Base-by-base conservation (phyloP, 306 rosid species). In the Ormosia emarginata region DNA sequence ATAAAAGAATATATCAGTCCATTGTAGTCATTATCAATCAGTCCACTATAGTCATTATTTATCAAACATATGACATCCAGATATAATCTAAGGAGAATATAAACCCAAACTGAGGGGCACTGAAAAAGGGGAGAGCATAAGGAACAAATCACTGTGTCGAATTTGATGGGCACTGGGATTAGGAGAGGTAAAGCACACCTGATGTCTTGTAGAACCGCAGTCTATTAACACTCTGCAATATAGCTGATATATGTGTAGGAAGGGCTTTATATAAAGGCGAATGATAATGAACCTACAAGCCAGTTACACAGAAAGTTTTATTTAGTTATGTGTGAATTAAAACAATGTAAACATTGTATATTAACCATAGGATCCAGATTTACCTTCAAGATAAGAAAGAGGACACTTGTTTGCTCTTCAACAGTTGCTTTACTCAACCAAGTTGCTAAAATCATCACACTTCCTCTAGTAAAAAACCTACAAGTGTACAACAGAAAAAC, bases 381-480 rank as follows among this genome's bases (percentile, higher is more conserved):
- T 87, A 95, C 99, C 91, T 93, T 92, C 84, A 95, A 87, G 86
- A 95, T 82, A 77, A 90, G n/a, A n/a, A n/a, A n/a, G n/a, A n/a
- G n/a, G n/a, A n/a, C n/a, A n/a, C n/a, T n/a, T n/a, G n/a, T n/a
- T n/a, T n/a, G n/a, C n/a, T n/a, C n/a, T n/a, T n/a, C n/a, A n/a
- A n/a, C n/a, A n/a, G n/a, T n/a, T n/a, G 99, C 98, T 84, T 90
- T 88, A 82, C 87, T 85, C 91, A 93, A 79, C 99, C 99, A 95
- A 39, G 93, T 87, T 37, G 92, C 97, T 85, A 95, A 89, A 86
- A 88, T 90, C 89, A 93, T 89, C 63, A 88, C 90, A 62, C 99
- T 96, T 43, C 97, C 98, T 74, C 84, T 85, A 68, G 82, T 87
- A 82, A 95, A 84, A 85, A 95, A 95, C 99, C 99, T 95, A 84